Conservation (phyloP, 2,329 filamentous ascomycete genomes). For the Arthrinium phaeospermum region DNA sequence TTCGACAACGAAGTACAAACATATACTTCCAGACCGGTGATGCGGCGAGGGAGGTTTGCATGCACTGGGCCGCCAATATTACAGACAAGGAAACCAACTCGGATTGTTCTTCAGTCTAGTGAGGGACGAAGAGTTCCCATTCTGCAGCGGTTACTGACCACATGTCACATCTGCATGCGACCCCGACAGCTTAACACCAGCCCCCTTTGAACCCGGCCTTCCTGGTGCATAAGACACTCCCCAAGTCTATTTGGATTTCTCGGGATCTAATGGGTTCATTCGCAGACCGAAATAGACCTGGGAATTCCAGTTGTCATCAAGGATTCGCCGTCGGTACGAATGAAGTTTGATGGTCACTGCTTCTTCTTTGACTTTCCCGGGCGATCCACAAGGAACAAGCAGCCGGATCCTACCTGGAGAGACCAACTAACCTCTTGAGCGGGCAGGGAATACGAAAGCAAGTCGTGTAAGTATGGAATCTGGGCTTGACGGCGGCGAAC, state of each 20-base stretch:
- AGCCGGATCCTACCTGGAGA: not conserved
- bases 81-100: not conserved
- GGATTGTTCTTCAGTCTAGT: not conserved
- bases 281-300: not conserved
- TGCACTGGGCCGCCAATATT: not conserved
- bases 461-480: not conserved
- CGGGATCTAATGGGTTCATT: not conserved
- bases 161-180: slow-evolving; percentile 6
- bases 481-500: not conserved
- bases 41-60: not conserved
- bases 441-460: not conserved
- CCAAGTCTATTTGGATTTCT: not conserved
- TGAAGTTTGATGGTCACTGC: not conserved
- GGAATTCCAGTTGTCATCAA: not conserved
- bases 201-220: not conserved
- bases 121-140: not conserved
- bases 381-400: not conserved
- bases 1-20: not conserved
- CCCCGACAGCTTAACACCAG: not conserved
- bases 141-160: not conserved
- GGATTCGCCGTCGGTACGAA: not conserved
- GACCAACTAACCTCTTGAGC: not conserved
- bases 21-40: not conserved
- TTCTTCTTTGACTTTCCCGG: not conserved
- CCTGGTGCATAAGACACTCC: not conserved